Evolutionary conservation across 345 rosid genomes (phyloP), one percentile per base, ranked within the genome.

Genomic region (Citrus sp.): DNA sequence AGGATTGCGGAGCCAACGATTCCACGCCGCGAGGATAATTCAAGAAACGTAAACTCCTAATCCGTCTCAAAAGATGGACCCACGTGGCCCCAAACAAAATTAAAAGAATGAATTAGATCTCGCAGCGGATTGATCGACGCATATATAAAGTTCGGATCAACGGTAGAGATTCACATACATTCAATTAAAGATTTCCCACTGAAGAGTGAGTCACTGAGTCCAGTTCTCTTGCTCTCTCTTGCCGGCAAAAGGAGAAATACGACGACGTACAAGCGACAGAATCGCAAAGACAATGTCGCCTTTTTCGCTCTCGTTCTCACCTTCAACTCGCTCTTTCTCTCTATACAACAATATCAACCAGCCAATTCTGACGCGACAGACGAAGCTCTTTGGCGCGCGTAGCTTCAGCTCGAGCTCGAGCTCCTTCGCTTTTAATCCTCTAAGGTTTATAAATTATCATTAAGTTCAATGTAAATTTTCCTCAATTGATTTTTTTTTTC

Each of bases 371-470:
- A 72, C 84, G 58, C 28, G 16, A 40, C 70, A 27, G 70, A 75
- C 55, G 42, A 42, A 75, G 70, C 78, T 42, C 60, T n/a, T 28
- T 37, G 38, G 30, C 27, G 18, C 34, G 34, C 82, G 62, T 67
- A 4, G 55, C 54, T 77, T 89, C 38, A 78, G 25, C 83, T 85
- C 88, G 4, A 79, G 32, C 81, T 85, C 87, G 6, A 79, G 32
- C 81, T 85, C 87, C 7, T 77, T 74, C 81, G 66, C 62, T 82
- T 86, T 78, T 83, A 92, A 87, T 84, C 90, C 98, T 70, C 92
- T 89, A 51, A 79, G 94, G 95, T 89, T 42, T 13, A 30, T 65
- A 32, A 51, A 76, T 27, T n/a, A 27, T 64, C 40, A 4, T 9
- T 28, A 7, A 37, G 3, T 73, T 62, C 27, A 65, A 64, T 54